Conservation (phyloP, 768 basidiomycete genomes). For the Heimioporus sp. region DNA sequence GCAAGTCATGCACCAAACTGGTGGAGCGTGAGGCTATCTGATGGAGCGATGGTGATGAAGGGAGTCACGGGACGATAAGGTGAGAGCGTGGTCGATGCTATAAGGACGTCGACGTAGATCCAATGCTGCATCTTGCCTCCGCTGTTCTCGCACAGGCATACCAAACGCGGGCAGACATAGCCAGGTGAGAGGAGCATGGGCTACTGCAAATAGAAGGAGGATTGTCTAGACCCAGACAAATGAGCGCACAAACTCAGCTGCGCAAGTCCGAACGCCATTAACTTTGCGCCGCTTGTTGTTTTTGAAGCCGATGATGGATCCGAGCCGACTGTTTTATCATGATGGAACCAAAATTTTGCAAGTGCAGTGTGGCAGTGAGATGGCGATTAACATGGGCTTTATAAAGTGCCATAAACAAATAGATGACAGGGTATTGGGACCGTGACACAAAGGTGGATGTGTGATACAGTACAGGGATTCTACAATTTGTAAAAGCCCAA, state of each 20-base stretch:
- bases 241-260: constrained; percentile 8
- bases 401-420: constrained; percentile 5
- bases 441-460: constrained; percentile 3
- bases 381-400: constrained; percentile 2
- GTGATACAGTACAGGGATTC: constrained; percentile 21
- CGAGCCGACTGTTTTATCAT: constrained; percentile 4
- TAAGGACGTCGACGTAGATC: too few species aligned
- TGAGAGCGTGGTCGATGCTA: background rate
- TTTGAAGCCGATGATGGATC: constrained; percentile 10
- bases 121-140: background rate
- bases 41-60: too few species aligned
- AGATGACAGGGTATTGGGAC: background rate
- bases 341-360: background rate
- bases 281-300: background rate
- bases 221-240: background rate
- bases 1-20: too few species aligned
- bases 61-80: background rate
- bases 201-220: constrained; percentile 9
- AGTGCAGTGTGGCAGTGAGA: background rate
- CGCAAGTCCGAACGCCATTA: constrained; percentile 8
- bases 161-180: background rate
- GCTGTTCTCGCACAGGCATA: constrained; percentile 1
- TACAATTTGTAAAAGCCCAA: constrained; percentile 16
- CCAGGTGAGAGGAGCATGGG: constrained; percentile 1
- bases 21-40: too few species aligned